These are phyloP conservation scores for Talaromyces atroroseus DNA, from an alignment of 2,329 filamentous ascomycete genomes.

Conservation along the genomic window DNA sequence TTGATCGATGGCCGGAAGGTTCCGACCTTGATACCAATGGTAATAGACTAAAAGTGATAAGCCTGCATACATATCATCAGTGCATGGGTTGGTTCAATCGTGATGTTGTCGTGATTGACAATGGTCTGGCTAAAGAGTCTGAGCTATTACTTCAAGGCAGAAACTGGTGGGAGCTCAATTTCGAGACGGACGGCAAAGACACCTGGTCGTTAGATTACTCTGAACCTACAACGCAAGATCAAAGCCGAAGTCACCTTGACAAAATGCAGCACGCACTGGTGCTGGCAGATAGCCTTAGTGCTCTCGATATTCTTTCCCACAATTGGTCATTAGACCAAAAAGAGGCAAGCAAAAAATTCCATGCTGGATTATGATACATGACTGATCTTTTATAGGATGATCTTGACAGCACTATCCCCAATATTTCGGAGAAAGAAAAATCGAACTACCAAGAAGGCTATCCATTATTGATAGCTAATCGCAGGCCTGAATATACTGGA, in stretches of 20 bases:
- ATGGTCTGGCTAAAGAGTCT: conserved; percentile 48
- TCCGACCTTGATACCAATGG: conserved; percentile 63
- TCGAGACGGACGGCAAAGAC: conserved; percentile 41
- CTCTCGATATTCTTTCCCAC: conserved; percentile 31
- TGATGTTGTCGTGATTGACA: conserved; percentile 47
- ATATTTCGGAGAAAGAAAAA: conserved; percentile 49
- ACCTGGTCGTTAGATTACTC: conserved; percentile 46
- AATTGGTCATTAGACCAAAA: conserved; percentile 22
- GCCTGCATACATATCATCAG: conserved; percentile 67
- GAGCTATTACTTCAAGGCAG: conserved; percentile 61
- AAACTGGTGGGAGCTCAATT: conserved; percentile 62
- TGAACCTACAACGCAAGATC: conserved; percentile 17
- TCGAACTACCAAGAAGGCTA: conserved; percentile 52
- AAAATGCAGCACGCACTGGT: conserved; percentile 24
- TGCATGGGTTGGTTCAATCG: conserved; percentile 73
- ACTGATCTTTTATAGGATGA: conserved; percentile 36
- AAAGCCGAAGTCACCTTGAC: conserved; percentile 23
- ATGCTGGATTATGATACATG: background rate
- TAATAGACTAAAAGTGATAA: conserved; percentile 69
- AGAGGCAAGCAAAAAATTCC: conserved; percentile 22
- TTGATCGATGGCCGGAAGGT: conserved; percentile 68
- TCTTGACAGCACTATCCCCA: conserved; percentile 61
- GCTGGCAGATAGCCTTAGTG: conserved; percentile 31
- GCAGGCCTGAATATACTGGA: conserved; percentile 39
- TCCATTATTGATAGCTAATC: conserved; percentile 50